Evolutionary conservation across 495 filamentous ascomycete genomes (phyloP).

Genomic region (Aspergillus olivimuriae): DNA sequence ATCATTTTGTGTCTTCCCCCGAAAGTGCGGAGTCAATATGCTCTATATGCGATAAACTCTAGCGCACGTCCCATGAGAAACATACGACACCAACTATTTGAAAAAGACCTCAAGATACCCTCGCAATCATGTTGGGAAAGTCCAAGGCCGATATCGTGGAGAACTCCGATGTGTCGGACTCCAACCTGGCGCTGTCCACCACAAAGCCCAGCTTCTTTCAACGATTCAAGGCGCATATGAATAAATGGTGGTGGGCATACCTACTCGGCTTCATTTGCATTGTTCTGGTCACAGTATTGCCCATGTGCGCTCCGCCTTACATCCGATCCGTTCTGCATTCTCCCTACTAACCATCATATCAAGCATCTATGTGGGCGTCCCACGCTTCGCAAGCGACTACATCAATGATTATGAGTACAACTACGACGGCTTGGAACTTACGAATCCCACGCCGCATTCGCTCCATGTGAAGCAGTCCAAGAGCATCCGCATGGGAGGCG

Average conservation of each 20-base stretch:
- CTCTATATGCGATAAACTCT: too few relatives aligned
- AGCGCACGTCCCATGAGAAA: too few relatives aligned
- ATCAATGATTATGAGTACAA: constrained; percentile 25
- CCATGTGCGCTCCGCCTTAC: constrained; percentile 20
- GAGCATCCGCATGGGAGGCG: constrained; percentile 15
- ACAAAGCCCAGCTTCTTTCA: constrained; percentile 19
- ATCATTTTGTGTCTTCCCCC: too few relatives aligned
- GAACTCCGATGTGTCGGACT: constrained; percentile 11
- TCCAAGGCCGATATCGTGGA: constrained; percentile 18
- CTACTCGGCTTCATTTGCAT: constrained; percentile 14
- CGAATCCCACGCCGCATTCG: constrained; percentile 15
- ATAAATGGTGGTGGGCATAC: constrained; percentile 28
- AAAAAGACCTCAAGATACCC: too few relatives aligned
- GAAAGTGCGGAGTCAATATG: too few relatives aligned
- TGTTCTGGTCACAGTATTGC: constrained; percentile 19
- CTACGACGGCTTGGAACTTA: constrained; percentile 18
- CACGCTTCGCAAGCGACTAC: constrained; percentile 22
- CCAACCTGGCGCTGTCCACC: neutral
- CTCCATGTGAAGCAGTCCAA: constrained; percentile 20
- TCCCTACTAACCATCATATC: neutral
- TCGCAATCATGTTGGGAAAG: neutral
- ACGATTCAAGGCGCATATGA: constrained; percentile 23
- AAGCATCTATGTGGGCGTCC: constrained; percentile 26
- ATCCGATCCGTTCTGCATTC: neutral
- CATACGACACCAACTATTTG: neutral